Evolutionary conservation across 1,284 basidiomycete species (phyloP), one percentile per base, ranked within the genome.

Genomic region (Exsudoporus floridanus): DNA sequence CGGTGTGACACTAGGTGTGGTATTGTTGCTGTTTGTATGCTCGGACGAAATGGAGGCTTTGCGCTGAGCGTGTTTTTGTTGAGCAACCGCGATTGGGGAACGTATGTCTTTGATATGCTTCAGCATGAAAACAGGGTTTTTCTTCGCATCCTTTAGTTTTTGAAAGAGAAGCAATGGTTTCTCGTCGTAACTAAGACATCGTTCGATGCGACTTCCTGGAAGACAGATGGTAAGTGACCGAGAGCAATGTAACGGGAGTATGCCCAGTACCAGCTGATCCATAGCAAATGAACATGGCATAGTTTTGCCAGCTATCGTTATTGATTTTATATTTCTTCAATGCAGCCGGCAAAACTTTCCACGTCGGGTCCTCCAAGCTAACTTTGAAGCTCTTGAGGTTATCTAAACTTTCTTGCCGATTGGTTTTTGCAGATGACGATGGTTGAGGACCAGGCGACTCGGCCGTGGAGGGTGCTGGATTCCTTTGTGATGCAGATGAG

Each of bases 231-330:
- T 56, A 51, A 49, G 35, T 21, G 35, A 46, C 6, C 3, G 36
- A 37, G 23, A 13, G 25, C 13, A 4, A 21, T 18, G 16, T 5
- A 9, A 30, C 18, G 12, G 25, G 25, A 21, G 9, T 28, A 25
- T 16, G 18, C 19, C 23, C 72, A 80, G 63, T 65, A 92, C 93
- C 91, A 46, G 92, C 81, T 55, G 89, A 87, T 14, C 93, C 95
- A 70, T 95, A 98, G 66, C 95, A 98, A 60, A 99, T 98, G 73
- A 99, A 99, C 83, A 99, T 89, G 23, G 96, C 97, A 75, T 99
- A 99, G 65, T 93, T 90, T 76, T 93, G 89, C 95, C 96, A 99
- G 70, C 94, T 95, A 63, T 99, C 97, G 67, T 95, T 95, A 67
- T 95, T 89, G 73, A 99, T 98, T 69, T 94, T 94, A 74, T 99